Conservation (phyloP, 2,329 filamentous ascomycete genomes). For the Pseudocercospora fuligena region DNA sequence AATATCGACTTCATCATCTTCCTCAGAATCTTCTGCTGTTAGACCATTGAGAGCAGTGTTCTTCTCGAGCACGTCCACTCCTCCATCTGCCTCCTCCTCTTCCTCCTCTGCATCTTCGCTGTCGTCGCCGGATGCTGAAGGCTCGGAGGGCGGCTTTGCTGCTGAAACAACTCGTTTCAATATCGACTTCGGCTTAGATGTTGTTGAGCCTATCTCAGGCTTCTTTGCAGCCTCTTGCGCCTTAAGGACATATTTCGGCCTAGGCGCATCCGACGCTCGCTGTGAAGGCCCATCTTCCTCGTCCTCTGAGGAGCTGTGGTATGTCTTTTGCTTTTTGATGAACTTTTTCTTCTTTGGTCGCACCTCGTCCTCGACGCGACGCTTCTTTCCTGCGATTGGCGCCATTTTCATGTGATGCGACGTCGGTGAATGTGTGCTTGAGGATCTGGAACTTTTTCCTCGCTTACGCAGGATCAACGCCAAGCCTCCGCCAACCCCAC, state of each 20-base stretch:
- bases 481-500: constrained; percentile 1
- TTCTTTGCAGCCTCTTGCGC: constrained; percentile 22
- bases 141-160: constrained; percentile 11
- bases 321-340: constrained; percentile 65
- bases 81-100: constrained; percentile 18
- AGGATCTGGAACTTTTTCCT: constrained; percentile 3
- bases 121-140: constrained; percentile 19
- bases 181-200: constrained; percentile 26
- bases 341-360: constrained; percentile 59
- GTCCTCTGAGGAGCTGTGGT: constrained; percentile 68
- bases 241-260: constrained; percentile 24
- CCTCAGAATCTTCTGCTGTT: constrained; percentile 26
- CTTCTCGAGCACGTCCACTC: constrained; percentile 26
- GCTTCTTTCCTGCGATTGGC: constrained; percentile 32
- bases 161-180: constrained; percentile 25
- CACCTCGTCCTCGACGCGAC: constrained; percentile 63
- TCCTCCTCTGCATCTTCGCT: constrained; percentile 22
- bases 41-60: constrained; percentile 29
- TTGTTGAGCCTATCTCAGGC: constrained; percentile 18
- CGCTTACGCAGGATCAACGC: background rate
- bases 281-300: constrained; percentile 43
- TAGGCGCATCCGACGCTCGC: constrained; percentile 36
- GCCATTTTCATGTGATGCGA: constrained; percentile 29
- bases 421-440: background rate
- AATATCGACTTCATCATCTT: constrained; percentile 45